phyloP scores from a whole-genome alignment of 1,284 basidiomycete species.

The Cutaneotrichosporon sp. region DNA sequence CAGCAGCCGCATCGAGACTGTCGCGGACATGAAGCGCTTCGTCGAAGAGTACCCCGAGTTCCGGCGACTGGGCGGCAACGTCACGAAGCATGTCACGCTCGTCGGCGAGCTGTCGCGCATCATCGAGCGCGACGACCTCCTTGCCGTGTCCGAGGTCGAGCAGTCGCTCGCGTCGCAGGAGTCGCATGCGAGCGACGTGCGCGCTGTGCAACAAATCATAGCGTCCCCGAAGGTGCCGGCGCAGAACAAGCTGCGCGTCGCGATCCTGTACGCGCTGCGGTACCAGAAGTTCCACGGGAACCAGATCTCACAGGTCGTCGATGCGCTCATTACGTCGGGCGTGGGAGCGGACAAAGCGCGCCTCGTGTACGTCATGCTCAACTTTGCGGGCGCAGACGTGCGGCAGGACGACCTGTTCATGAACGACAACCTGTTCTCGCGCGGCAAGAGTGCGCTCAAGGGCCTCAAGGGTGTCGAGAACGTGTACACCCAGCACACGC shows the following conservation, averaged over 20 bases:
- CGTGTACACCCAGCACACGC: slow-evolving; percentile 97
- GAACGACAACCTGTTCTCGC: slow-evolving; percentile 90
- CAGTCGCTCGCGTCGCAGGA: slow-evolving; percentile 93
- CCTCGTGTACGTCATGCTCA: slow-evolving; percentile 89
- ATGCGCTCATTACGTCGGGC: slow-evolving; percentile 76
- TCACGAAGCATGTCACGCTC: slow-evolving; percentile 95
- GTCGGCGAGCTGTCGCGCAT: slow-evolving; percentile 93
- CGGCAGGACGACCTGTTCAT: slow-evolving; percentile 97
- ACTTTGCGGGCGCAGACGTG: slow-evolving; percentile 92
- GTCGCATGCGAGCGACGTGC: slow-evolving; percentile 75
- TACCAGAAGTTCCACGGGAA: slow-evolving; percentile 90
- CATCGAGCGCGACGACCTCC: slow-evolving; percentile 78
- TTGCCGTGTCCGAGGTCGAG: slow-evolving; percentile 93
- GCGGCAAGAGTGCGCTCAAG: slow-evolving; percentile 92
- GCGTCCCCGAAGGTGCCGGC: slow-evolving; percentile 67
- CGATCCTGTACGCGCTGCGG: slow-evolving; percentile 91
- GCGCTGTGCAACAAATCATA: slow-evolving; percentile 74
- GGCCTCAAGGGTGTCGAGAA: slow-evolving; percentile 99
- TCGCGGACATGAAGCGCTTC: slow-evolving; percentile 96
- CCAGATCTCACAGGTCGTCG: slow-evolving; percentile 81
- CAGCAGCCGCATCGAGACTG: slow-evolving; percentile 84
- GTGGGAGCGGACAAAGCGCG: slow-evolving; percentile 80
- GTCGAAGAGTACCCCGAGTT: slow-evolving; percentile 99
- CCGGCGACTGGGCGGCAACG: slow-evolving; percentile 92
- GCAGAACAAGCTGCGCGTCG: slow-evolving; percentile 84